Percentiles rank a stretch among this genome's conserved stretches.
These are phyloP conservation scores for Deuterostichococcus epilithicus DNA, from an alignment of 139 green algal genomes.

Conservation along the genomic window DNA sequence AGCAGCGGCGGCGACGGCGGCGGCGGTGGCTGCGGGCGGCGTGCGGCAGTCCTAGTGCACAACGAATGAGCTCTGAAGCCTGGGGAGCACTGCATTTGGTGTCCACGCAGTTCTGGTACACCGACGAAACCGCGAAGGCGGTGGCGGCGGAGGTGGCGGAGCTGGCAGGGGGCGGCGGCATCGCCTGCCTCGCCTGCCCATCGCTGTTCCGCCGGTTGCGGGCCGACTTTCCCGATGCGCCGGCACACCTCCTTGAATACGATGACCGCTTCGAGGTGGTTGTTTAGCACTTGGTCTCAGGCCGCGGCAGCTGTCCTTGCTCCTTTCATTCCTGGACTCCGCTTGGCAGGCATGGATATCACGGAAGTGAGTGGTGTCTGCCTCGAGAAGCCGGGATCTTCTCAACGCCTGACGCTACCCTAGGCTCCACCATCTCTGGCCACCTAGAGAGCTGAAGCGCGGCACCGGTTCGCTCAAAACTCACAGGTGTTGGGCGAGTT, in stretches of 20 bases:
- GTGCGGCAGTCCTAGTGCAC: neutral
- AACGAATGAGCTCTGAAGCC: neutral
- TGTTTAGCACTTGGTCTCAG: neutral
- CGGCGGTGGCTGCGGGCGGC: neutral
- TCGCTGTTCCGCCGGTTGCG: conserved; percentile 32
- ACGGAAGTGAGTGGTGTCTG: neutral
- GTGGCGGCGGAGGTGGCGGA: conserved; percentile 29
- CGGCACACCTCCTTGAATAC: conserved; percentile 41
- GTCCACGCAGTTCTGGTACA: conserved; percentile 52
- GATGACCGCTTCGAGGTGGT: conserved; percentile 42
- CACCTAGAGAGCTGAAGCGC: no score
- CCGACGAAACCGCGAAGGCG: conserved; percentile 20
- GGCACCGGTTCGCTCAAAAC: no score
- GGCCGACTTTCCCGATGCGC: neutral
- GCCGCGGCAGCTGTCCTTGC: no score
- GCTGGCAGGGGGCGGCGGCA: conserved; percentile 5
- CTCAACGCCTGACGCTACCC: no score
- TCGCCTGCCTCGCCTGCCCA: conserved; percentile 45
- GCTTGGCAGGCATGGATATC: no score
- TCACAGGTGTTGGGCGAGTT: conserved; percentile 24
- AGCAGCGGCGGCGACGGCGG: neutral
- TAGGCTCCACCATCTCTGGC: no score
- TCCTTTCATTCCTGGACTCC: no score
- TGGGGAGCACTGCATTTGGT: neutral
- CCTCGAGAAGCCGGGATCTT: neutral